Evolutionary conservation across 306 rosid species (phyloP).

Genomic region (Boehmeria nivea): DNA sequence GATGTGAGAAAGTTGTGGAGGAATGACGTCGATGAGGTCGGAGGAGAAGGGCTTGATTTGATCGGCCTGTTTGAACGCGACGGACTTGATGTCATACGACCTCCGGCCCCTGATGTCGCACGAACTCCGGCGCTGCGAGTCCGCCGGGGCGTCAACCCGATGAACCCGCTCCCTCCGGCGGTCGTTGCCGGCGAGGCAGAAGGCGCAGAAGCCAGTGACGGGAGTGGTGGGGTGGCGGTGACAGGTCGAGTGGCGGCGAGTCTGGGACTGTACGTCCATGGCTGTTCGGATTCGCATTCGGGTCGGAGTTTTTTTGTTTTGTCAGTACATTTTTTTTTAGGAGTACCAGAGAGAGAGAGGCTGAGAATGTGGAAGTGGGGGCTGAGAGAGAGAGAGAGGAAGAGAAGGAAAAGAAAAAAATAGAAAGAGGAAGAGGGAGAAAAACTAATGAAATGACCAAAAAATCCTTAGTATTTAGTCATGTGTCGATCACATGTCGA

Average conservation of each 20-base stretch:
- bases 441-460: no score
- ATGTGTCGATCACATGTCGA: no score
- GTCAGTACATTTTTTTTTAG: no score
- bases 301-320: neutral
- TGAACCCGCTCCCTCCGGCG: conserved; percentile 11
- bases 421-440: no score
- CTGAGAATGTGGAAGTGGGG: conserved; percentile 4
- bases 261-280: conserved; percentile 42
- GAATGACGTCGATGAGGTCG: conserved; percentile 64
- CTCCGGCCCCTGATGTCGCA: conserved; percentile 53
- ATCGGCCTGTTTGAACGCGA: conserved; percentile 75
- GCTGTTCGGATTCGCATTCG: conserved; percentile 7
- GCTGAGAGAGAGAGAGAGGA: neutral
- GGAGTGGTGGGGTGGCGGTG: conserved; percentile 78
- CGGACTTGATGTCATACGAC: no score
- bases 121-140: conserved; percentile 64
- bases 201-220: conserved; percentile 90
- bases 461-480: no score
- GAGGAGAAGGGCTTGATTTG: conserved; percentile 78
- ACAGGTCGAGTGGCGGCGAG: conserved; percentile 60
- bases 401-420: neutral
- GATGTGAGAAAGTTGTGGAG: conserved; percentile 57
- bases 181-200: conserved; percentile 80
- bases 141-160: conserved; percentile 16
- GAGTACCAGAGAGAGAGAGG: neutral